phyloP scores from a whole-genome alignment of 2,329 filamentous ascomycete species.

The Alternaria panax region DNA sequence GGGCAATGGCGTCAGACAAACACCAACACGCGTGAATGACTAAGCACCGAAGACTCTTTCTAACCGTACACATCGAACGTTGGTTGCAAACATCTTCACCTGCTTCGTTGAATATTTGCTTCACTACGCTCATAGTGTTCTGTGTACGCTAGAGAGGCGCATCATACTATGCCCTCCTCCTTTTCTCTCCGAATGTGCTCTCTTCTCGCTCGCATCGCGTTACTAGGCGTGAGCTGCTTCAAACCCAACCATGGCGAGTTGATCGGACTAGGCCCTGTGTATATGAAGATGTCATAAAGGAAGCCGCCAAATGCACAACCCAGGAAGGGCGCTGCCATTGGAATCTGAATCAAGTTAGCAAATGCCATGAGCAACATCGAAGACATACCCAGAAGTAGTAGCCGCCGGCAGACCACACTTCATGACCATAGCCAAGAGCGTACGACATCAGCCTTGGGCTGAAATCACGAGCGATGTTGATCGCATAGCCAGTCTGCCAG shows the following conservation, averaged over 20 bases:
- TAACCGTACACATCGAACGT: neutral
- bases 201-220: constrained; percentile 30
- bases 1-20: constrained; percentile 19
- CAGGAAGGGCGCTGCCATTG: constrained; percentile 74
- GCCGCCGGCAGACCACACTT: constrained; percentile 71
- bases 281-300: constrained; percentile 58
- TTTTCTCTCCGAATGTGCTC: constrained; percentile 36
- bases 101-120: too few species aligned
- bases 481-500: constrained; percentile 79
- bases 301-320: constrained; percentile 54
- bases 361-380: neutral
- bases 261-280: constrained; percentile 73
- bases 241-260: constrained; percentile 72
- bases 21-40: constrained; percentile 16
- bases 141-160: too few species aligned
- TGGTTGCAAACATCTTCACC: too few species aligned
- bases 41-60: constrained; percentile 14
- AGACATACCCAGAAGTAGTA: constrained; percentile 75
- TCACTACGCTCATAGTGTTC: too few species aligned
- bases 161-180: constrained; percentile 40
- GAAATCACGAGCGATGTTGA: constrained; percentile 77
- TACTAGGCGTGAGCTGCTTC: constrained; percentile 54
- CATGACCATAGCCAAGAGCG: constrained; percentile 70
- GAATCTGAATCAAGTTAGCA: constrained; percentile 57
- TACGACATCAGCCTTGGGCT: constrained; percentile 72